Conservation (phyloP, 2,329 filamentous ascomycete genomes). For the Hymenoscyphus occultus region DNA sequence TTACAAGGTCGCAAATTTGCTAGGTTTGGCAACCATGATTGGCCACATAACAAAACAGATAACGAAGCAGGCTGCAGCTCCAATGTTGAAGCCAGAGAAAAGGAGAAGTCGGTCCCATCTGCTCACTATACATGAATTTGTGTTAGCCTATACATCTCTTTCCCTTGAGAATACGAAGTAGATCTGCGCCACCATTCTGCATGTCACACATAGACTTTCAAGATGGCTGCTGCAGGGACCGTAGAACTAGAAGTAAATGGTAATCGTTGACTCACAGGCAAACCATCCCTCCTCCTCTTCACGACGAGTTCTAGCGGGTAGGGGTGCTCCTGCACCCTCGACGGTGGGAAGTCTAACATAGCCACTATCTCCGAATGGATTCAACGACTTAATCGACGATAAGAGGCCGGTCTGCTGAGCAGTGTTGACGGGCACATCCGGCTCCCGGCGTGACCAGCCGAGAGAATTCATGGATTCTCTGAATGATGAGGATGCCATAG, state of each 20-base stretch:
- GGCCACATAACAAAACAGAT: constrained; percentile 90
- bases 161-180: constrained; percentile 25
- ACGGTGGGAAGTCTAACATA: constrained; percentile 88
- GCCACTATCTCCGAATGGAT: constrained; percentile 82
- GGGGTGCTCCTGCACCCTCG: constrained; percentile 76
- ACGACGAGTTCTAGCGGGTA: constrained; percentile 78
- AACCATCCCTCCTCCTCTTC: constrained; percentile 97
- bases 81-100: constrained; percentile 87
- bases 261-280: constrained; percentile 68
- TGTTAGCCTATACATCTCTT: constrained; percentile 32
- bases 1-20: constrained; percentile 97
- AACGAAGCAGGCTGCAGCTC: constrained; percentile 86
- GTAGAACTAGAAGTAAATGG: constrained; percentile 26
- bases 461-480: constrained; percentile 92
- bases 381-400: constrained; percentile 77
- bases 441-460: constrained; percentile 85
- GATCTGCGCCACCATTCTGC: constrained; percentile 26
- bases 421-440: constrained; percentile 73
- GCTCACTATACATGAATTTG: constrained; percentile 65
- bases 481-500: constrained; percentile 85
- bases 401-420: constrained; percentile 69
- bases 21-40: constrained; percentile 72
- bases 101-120: constrained; percentile 94
- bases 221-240: constrained; percentile 34
- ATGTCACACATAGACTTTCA: constrained; percentile 31